Evolutionary conservation across 202 grass and related monocot species (phyloP).

Genomic region (Alloteropsis angusta): DNA sequence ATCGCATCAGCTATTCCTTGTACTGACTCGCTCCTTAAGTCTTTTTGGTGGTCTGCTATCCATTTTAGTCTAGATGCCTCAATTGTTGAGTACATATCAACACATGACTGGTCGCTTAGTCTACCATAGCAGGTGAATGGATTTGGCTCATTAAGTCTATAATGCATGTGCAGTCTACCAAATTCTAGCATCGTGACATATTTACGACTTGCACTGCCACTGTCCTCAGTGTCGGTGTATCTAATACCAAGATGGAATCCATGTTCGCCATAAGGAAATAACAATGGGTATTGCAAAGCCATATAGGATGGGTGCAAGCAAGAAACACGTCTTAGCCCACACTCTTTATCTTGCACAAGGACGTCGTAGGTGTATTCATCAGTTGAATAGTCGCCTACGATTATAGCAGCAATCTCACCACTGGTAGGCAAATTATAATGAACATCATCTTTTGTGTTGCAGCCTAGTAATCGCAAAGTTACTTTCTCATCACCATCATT

Average conservation of each 20-base stretch:
- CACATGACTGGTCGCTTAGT: not conserved
- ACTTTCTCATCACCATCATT: not conserved
- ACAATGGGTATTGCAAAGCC: not conserved
- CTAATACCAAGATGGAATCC: not conserved
- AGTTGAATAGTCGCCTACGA: not conserved
- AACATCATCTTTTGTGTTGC: not conserved
- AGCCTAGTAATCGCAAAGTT: not conserved
- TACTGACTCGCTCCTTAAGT: not conserved
- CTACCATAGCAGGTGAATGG: not conserved
- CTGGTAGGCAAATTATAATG: not conserved
- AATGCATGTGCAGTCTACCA: not conserved
- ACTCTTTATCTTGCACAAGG: not conserved
- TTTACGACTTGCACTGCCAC: too few species aligned
- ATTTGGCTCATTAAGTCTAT: not conserved
- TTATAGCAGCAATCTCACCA: not conserved
- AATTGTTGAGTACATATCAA: not conserved
- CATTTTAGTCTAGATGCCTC: not conserved
- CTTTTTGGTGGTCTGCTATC: not conserved
- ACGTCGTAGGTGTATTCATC: not conserved
- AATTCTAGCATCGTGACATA: not conserved
- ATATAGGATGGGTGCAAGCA: not conserved
- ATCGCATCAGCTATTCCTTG: not conserved
- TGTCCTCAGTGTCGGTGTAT: not conserved
- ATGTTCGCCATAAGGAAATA: conserved; percentile 12
- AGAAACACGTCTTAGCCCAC: not conserved